These are phyloP conservation scores for Pestalotiopsis sp. DNA, from an alignment of 2,329 filamentous ascomycete genomes.

Conservation along the genomic window DNA sequence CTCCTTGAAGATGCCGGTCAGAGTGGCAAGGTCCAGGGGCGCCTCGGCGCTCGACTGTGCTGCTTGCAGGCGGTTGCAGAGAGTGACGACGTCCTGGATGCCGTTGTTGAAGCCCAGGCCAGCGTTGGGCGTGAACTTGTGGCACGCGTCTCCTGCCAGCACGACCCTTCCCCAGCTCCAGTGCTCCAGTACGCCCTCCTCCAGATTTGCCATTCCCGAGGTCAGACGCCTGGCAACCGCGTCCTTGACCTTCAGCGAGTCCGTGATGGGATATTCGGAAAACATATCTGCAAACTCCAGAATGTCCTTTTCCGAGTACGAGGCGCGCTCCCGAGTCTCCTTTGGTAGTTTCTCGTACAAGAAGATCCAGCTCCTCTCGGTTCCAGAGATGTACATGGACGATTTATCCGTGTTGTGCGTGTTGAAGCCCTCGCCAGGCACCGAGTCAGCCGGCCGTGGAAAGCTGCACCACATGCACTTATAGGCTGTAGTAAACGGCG, in stretches of 20 bases:
- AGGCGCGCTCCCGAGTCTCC: slow-evolving; percentile 25
- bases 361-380: slow-evolving; percentile 5
- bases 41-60: background rate
- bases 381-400: background rate
- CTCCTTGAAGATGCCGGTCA: background rate
- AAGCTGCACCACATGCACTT: slow-evolving; percentile 9
- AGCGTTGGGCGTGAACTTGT: slow-evolving; percentile 14
- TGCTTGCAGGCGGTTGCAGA: background rate
- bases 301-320: slow-evolving; percentile 29
- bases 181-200: slow-evolving; percentile 15
- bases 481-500: background rate
- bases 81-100: slow-evolving; percentile 6
- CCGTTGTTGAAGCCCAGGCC: slow-evolving; percentile 16
- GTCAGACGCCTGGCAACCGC: background rate
- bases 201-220: slow-evolving; percentile 5
- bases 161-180: slow-evolving; percentile 15
- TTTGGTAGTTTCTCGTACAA: background rate
- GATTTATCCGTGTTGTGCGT: background rate
- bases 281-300: slow-evolving; percentile 28
- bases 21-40: background rate
- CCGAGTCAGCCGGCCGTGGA: background rate
- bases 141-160: slow-evolving; percentile 15
- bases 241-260: background rate
- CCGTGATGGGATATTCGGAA: slow-evolving; percentile 26
- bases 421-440: background rate